Evolutionary conservation across 208 protist species (phyloP), one percentile per base, ranked within the genome.

Genomic region (Crithidia expoeki): DNA sequence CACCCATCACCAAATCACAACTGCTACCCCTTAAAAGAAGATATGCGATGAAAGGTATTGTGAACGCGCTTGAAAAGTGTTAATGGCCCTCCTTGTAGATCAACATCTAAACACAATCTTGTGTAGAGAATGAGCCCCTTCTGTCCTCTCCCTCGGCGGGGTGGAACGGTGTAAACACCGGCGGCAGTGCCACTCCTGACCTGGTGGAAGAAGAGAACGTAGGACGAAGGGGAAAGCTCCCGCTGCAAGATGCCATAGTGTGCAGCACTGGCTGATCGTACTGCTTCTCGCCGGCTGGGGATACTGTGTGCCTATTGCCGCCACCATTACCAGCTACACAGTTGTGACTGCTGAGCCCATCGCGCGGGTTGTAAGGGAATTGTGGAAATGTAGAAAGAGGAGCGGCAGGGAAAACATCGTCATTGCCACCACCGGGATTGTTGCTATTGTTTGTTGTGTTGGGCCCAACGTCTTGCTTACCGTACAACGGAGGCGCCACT

Each of bases 111-210:
- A 65, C 47, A 28, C 25, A 67, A 1, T 67, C 61, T 0, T 44
- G 61, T 0, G 61, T 10, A 4, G 47, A n/a, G n/a, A 47, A 36
- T 2, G 28, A 0, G 27, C 28, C 14, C 6, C 53, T 14, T n/a
- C 14, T 44, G 4, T 55, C 34, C 3, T 42, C 27, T 17, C 19
- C 4, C 14, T 21, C 46, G 4, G 46, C 44, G 19, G 47, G 49
- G 5, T 28, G 60, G 40, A 70, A 74, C 4, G 64, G 66, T 0
- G 59, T 33, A 12, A 67, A 68, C 25, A 64, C 60, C 27, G 70
- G 36, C 7, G 60, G 70, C 5, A 55, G 70, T 23, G 27, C 32
- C 10, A 32, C 55, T 2, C 36, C 44, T 11, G 32, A 14, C 3
- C 42, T 36, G 16, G 49, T 9, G 0, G 69, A 28, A 1, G 60